phyloP scores from a whole-genome alignment of 2,329 filamentous ascomycete genomes.

The Periconia sp. region DNA sequence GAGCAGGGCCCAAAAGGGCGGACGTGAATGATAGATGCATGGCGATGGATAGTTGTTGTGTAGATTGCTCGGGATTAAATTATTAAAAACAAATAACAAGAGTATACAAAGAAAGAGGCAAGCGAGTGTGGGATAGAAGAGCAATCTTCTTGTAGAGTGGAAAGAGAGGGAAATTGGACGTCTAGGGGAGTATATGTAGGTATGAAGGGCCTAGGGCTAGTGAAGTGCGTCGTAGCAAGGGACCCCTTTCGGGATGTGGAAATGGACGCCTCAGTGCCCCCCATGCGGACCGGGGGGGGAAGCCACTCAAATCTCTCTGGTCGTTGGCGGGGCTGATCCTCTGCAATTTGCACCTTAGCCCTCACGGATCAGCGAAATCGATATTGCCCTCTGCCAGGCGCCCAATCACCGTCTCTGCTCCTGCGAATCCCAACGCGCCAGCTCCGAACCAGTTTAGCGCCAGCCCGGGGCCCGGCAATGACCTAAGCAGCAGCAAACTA shows the following conservation, averaged over 20 bases:
- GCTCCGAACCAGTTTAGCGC: too few relatives aligned
- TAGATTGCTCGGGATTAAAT: background rate
- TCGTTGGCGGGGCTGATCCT: background rate
- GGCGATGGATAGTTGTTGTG: too few relatives aligned
- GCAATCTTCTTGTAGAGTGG: background rate
- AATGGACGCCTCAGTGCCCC: background rate
- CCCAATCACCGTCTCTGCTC: background rate
- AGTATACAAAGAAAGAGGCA: background rate
- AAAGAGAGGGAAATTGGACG: background rate
- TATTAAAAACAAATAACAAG: background rate
- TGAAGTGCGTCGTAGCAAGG: background rate
- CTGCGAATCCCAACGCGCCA: too few relatives aligned
- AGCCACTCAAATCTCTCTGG: too few relatives aligned
- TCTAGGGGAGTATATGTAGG: background rate
- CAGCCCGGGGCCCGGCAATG: background rate
- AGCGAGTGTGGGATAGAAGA: background rate
- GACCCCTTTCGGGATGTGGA: background rate
- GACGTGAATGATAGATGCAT: background rate
- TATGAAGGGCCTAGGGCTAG: background rate
- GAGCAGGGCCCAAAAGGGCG: constrained; percentile 1
- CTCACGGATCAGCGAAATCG: background rate
- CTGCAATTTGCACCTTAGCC: background rate
- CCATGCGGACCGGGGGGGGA: background rate
- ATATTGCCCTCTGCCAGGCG: background rate
- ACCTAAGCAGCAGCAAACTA: background rate